Conservation (phyloP, 495 filamentous ascomycete species). For the Hypoxylon subgilvum region DNA sequence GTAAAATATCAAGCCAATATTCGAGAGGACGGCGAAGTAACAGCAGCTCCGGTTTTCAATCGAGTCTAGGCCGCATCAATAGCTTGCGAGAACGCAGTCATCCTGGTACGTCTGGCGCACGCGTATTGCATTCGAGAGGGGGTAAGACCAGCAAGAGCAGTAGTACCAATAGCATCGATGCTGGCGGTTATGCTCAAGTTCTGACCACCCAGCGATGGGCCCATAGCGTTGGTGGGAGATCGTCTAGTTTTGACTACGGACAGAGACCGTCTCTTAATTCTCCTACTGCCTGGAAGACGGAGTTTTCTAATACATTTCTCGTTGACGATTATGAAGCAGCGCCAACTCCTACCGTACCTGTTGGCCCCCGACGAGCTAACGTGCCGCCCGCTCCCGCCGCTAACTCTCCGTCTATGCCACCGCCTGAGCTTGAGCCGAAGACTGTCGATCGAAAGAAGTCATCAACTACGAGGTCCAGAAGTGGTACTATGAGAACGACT, state of each 20-base stretch:
- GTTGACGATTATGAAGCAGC: slow-evolving; percentile 77
- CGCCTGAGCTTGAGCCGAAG: slow-evolving; percentile 42
- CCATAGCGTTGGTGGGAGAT: slow-evolving; percentile 64
- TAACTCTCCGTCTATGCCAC: slow-evolving; percentile 46
- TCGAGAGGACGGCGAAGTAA: slow-evolving; percentile 76
- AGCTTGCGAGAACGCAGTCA: slow-evolving; percentile 60
- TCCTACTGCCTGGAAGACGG: slow-evolving; percentile 49
- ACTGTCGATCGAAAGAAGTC: slow-evolving; percentile 64
- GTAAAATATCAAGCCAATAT: slow-evolving; percentile 61
- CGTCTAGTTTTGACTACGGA: slow-evolving; percentile 79
- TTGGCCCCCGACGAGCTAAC: slow-evolving; percentile 68
- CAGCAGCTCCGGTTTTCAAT: slow-evolving; percentile 76
- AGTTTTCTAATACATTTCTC: slow-evolving; percentile 53
- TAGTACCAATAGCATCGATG: slow-evolving; percentile 69
- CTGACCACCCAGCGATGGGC: slow-evolving; percentile 63
- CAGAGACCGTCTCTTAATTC: slow-evolving; percentile 45
- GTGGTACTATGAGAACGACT: slow-evolving; percentile 48
- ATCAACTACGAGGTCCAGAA: slow-evolving; percentile 66
- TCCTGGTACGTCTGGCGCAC: slow-evolving; percentile 38
- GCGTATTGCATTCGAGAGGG: slow-evolving; percentile 53
- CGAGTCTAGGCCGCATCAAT: slow-evolving; percentile 66
- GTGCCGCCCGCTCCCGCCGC: slow-evolving; percentile 51
- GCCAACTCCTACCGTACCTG: slow-evolving; percentile 84
- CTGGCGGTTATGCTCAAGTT: slow-evolving; percentile 65
- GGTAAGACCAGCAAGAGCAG: slow-evolving; percentile 77